Evolutionary conservation across 164 flowering plant species (phyloP).

Genomic region (Kingdonia uniflora): DNA sequence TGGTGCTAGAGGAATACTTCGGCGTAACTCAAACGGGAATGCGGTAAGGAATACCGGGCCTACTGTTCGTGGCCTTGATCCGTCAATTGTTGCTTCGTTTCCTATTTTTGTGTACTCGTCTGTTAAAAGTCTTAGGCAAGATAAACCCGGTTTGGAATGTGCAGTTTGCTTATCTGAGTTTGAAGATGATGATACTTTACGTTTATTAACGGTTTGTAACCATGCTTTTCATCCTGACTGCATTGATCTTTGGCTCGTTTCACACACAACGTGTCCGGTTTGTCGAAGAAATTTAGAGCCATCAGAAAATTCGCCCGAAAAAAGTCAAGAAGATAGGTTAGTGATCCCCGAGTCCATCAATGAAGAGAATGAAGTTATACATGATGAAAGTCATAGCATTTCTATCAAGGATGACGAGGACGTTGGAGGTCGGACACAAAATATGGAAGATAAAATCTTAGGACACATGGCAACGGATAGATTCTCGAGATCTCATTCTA

Average conservation of each 20-base stretch:
- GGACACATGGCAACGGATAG: slow-evolving; percentile 8
- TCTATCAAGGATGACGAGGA: slow-evolving; percentile 22
- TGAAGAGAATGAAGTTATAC: slow-evolving; percentile 2
- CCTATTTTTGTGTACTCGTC: slow-evolving; percentile 46
- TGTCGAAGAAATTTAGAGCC: slow-evolving; percentile 40
- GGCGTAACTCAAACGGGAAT: slow-evolving; percentile 17
- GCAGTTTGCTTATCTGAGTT: slow-evolving; percentile 72
- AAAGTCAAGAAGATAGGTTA: slow-evolving; percentile 1
- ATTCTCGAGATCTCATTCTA: slow-evolving; percentile 50
- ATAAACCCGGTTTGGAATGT: slow-evolving; percentile 50
- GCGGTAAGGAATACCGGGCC: neutral
- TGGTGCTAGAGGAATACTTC: slow-evolving; percentile 10
- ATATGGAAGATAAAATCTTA: neutral
- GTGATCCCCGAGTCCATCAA: neutral
- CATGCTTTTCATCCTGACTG: slow-evolving; percentile 87
- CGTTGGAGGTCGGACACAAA: slow-evolving; percentile 1
- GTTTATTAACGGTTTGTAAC: slow-evolving; percentile 44
- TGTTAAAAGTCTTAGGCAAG: slow-evolving; percentile 35
- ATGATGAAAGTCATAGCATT: slow-evolving; percentile 15
- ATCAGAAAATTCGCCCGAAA: slow-evolving; percentile 1
- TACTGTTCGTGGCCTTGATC: slow-evolving; percentile 39
- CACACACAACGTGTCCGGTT: slow-evolving; percentile 73
- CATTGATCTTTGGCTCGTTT: slow-evolving; percentile 70
- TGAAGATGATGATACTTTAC: slow-evolving; percentile 32
- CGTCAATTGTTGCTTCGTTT: slow-evolving; percentile 35